Evolutionary conservation across 2,329 filamentous ascomycete species (phyloP), one percentile per base, ranked within the genome.

Genomic region (Chrysoporthe puriensis): DNA sequence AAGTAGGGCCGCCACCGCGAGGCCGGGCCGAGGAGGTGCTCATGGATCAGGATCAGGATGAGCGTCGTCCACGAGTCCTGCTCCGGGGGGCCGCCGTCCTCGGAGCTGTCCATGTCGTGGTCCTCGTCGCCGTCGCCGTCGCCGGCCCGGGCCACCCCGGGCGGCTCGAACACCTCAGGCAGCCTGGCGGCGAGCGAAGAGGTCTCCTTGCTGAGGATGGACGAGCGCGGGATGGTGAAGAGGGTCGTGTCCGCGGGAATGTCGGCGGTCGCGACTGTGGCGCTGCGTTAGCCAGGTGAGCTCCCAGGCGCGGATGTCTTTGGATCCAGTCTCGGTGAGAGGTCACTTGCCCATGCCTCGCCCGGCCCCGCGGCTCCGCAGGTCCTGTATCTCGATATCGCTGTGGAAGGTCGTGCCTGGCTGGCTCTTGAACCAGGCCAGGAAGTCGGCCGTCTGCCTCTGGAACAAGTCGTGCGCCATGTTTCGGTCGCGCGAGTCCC

Each of bases 1-100:
- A 97, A 89, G 77, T 97, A 97, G 0, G 89, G 84, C 71, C 88
- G 87, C 94, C 94, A 97, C 9, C 79, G 80, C 1, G 93, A 96
- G 0, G 72, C 79, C 69, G 73, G 81, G 62, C 78, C 88, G 76
- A 77, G 89, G 8, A 88, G 78, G 66, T 83, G 84, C 79, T 97
- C 93, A 78, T 93, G 92, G 62, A 96, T 86, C 86, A 97, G 89
- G 70, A 91, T 86, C 26, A 97, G 83, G 70, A 97, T 96, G 21
- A 88, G 79, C 0, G 81, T 81, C 21, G 83, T 82, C 86, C 86
- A 88, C 0, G 85, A 82, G 72, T 87, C 84, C 61, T 80, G 78
- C 0, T 76, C 70, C 32, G 75, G 75, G 14, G 75, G 76, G n/a
- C 79, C 77, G 18, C 81, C 79, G 57, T 78, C 78, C 40, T 34